Evolutionary conservation across 257 asterid genomes (phyloP), one percentile per base, ranked within the genome.

Genomic region (Buddleja alternifolia): DNA sequence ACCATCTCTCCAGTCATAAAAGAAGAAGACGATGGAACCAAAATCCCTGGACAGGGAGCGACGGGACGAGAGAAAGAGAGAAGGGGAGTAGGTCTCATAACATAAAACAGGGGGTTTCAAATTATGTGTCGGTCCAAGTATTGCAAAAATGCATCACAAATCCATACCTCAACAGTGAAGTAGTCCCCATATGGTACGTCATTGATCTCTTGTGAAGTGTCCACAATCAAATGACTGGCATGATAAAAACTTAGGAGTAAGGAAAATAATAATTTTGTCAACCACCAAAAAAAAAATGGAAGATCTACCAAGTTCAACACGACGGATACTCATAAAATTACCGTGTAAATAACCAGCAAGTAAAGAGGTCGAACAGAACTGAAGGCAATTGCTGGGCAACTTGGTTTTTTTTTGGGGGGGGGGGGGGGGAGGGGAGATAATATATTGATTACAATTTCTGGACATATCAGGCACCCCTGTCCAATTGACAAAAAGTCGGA

Each of bases 151-250:
- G 39, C 24, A 50, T 44, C 29, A 60, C 20, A 36, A 62, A 69
- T 23, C 61, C 59, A 67, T 90, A 90, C 99, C 99, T 93, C 96
- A 66, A 93, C 99, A 16, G 80, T 87, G 76, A 93, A 90, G 86
- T 93, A 93, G 78, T 88, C 97, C 66, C 84, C 95, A 39, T 85
- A 93, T n/a, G 99, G 99, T 34, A 93, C 97, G 48, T 87, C 99
- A 71, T 21, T 78, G 60, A 89, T 81, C 78, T 78, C 93, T 85
- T 93, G 99, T 42, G 96, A 87, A 41, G 91, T 87, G 72, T 93
- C 96, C 25, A 89, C 69, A 71, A 89, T 76, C 78, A 93, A 84
- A 85, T 84, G 93, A 66, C 99, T 90, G 94, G 68, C 74, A 77
- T 58, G 61, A 72, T 11, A 55, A 81, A n/a, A 73, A 71, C 45